A percentile compares a stretch with the other conserved stretches of the same genome.
phyloP scores from a whole-genome alignment of 495 filamentous ascomycete species.

The Hypoxylon fuscum region DNA sequence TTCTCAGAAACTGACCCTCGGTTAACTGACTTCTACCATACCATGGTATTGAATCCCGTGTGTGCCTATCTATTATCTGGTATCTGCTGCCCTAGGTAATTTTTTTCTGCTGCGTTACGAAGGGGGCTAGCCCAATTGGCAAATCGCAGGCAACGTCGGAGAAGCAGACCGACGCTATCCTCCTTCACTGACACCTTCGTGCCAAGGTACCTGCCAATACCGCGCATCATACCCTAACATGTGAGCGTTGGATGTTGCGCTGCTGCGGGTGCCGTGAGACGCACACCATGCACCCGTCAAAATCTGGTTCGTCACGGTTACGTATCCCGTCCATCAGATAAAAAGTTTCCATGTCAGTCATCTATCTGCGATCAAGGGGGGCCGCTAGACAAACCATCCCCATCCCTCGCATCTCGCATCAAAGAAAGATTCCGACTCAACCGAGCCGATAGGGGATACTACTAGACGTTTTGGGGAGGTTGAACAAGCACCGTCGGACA shows the following conservation, averaged over 20 bases:
- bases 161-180: slow-evolving; percentile 32
- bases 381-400: too few species aligned
- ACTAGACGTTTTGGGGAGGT: not conserved
- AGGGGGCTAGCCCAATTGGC: slow-evolving; percentile 31
- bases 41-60: slow-evolving; percentile 16
- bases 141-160: slow-evolving; percentile 28
- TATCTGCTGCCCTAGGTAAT: not conserved
- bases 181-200: slow-evolving; percentile 12
- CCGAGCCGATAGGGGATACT: not conserved
- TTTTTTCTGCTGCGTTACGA: slow-evolving; percentile 15
- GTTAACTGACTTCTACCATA: slow-evolving; percentile 19
- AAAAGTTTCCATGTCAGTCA: slow-evolving; percentile 21
- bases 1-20: slow-evolving; percentile 17
- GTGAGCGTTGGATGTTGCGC: slow-evolving; percentile 16
- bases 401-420: slow-evolving; percentile 1
- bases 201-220: slow-evolving; percentile 14
- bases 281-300: slow-evolving; percentile 6
- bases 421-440: not conserved
- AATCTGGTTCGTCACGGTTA: slow-evolving; percentile 37
- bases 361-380: slow-evolving; percentile 23
- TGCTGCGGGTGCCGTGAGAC: not conserved
- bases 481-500: not conserved
- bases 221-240: slow-evolving; percentile 39
- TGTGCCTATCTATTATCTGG: slow-evolving; percentile 20
- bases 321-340: slow-evolving; percentile 28